Conservation (phyloP, 1,139 yeast species). For the Hanseniaspora sp. region DNA sequence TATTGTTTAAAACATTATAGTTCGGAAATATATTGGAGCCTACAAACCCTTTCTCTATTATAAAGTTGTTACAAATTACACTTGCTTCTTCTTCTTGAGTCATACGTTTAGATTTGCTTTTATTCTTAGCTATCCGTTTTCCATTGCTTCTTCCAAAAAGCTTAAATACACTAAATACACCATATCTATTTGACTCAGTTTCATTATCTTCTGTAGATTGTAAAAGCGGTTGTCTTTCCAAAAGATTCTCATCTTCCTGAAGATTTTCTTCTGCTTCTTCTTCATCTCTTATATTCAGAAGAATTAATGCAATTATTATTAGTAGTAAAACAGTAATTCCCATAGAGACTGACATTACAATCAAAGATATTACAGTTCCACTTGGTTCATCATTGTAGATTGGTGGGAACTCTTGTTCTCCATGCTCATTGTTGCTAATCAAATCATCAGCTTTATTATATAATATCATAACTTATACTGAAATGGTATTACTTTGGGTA, state of each 20-base stretch:
- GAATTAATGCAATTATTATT: neutral
- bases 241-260: neutral
- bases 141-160: neutral
- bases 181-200: neutral
- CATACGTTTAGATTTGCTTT: neutral
- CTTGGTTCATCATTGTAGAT: neutral
- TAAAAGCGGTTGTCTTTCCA: constrained; percentile 5
- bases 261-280: constrained; percentile 17
- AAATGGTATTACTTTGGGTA: no score
- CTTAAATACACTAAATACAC: neutral
- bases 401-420: constrained; percentile 1
- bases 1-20: constrained; percentile 9
- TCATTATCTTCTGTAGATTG: neutral
- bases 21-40: constrained; percentile 14
- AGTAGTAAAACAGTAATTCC: constrained; percentile 7
- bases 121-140: neutral
- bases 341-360: constrained; percentile 11
- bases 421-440: neutral
- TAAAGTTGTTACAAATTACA: constrained; percentile 5
- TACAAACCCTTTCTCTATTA: constrained; percentile 14
- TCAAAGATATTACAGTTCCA: constrained; percentile 1
- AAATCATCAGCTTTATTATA: neutral
- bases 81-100: constrained; percentile 13
- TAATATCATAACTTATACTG: neutral
- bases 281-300: constrained; percentile 4